Conservation (phyloP, 768 basidiomycete genomes). For the Cubamyces sp. region DNA sequence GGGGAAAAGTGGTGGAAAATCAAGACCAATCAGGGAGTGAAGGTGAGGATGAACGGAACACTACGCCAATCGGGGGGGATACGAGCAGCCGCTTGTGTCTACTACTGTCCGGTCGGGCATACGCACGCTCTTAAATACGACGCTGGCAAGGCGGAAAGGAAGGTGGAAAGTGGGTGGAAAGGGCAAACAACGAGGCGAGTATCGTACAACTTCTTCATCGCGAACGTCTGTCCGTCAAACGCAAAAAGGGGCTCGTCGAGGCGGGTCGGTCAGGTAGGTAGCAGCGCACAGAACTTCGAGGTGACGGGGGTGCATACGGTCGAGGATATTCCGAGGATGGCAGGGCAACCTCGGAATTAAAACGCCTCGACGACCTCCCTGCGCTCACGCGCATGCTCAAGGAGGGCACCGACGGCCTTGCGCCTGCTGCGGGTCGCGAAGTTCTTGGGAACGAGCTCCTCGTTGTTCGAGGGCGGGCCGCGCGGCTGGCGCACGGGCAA, state of each 20-base stretch:
- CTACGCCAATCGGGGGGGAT: slow-evolving; percentile 23
- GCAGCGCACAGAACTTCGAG: slow-evolving; percentile 2
- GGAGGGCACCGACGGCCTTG: slow-evolving; percentile 80
- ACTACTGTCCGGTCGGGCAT: slow-evolving; percentile 26
- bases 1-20: slow-evolving; percentile 2
- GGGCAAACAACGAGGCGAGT: slow-evolving; percentile 23
- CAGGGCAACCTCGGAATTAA: slow-evolving; percentile 38
- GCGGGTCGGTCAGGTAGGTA: neutral
- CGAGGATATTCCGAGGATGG: neutral
- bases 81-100: slow-evolving; percentile 18
- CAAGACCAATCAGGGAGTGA: slow-evolving; percentile 30
- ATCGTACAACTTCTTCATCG: slow-evolving; percentile 27
- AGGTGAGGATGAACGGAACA: slow-evolving; percentile 25
- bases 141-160: slow-evolving; percentile 23
- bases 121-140: slow-evolving; percentile 31
- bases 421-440: slow-evolving; percentile 86
- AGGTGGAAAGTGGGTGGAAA: slow-evolving; percentile 11
- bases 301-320: neutral
- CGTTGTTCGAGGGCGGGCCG: slow-evolving; percentile 84
- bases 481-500: slow-evolving; percentile 84
- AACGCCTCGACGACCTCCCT: slow-evolving; percentile 71
- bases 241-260: slow-evolving; percentile 16
- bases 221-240: slow-evolving; percentile 11
- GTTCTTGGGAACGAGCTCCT: slow-evolving; percentile 87
- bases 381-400: slow-evolving; percentile 82